A percentile compares a stretch with the other conserved stretches of the same genome.
These are phyloP conservation scores for Xylariaceae sp. DNA, from an alignment of 2,329 filamentous ascomycete genomes.

Conservation along the genomic window DNA sequence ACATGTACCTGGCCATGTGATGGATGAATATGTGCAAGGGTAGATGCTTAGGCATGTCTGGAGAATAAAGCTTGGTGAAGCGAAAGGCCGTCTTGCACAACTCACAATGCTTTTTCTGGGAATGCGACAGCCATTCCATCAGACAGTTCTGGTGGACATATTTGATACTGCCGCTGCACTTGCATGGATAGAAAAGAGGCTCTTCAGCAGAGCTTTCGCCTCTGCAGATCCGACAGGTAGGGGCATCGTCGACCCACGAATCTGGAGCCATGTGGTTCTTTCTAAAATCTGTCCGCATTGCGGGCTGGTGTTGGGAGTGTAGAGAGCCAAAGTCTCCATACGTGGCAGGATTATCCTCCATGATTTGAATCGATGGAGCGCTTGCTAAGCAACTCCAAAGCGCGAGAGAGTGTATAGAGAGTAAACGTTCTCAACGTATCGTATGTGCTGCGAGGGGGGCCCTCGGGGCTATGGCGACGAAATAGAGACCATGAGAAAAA, in stretches of 20 bases:
- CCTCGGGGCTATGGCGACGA: constrained; percentile 14
- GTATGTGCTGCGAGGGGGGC: constrained; percentile 9
- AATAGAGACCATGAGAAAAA: constrained; percentile 17
- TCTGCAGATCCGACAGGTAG: constrained; percentile 92
- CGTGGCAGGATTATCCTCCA: not conserved
- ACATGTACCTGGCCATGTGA: constrained; percentile 68
- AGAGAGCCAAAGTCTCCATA: not conserved
- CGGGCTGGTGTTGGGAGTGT: constrained; percentile 1
- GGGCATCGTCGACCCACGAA: constrained; percentile 16
- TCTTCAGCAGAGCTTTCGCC: constrained; percentile 78
- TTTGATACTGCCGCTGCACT: constrained; percentile 98
- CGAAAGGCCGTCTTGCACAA: constrained; percentile 97
- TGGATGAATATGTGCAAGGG: constrained; percentile 76
- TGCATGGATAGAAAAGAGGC: constrained; percentile 94
- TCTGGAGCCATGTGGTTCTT: constrained; percentile 7
- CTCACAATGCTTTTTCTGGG: constrained; percentile 99
- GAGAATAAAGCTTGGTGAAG: constrained; percentile 96
- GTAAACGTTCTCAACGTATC: not conserved
- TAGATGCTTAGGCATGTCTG: constrained; percentile 81
- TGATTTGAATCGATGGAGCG: not conserved
- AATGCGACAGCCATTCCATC: constrained; percentile 98
- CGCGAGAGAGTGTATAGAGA: not conserved
- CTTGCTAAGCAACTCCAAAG: not conserved
- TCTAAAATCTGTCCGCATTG: constrained; percentile 7
- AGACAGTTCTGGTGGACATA: constrained; percentile 96